Base-by-base conservation (phyloP, 768 basidiomycete species). In the Pulveroboletus sp. region DNA sequence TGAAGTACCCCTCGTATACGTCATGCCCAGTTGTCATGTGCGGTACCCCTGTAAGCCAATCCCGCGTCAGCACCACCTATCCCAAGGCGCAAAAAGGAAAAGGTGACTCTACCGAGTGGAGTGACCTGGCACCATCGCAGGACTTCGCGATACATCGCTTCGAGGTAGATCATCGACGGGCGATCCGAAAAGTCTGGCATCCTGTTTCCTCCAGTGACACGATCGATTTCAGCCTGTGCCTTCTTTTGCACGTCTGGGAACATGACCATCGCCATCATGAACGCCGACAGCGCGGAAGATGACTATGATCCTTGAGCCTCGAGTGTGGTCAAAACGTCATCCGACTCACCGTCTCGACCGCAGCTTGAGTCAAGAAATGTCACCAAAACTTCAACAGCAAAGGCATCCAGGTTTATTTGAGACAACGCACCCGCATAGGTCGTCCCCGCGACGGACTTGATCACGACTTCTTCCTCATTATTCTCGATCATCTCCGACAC, bases 361-460 rank as follows among this genome's bases (percentile, higher is more conserved):
- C 54, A 33, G 53, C 63, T 65, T 23, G 16, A 27, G 12, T 3
- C 17, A 11, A 13, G 20, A 31, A 39, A 13, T 27, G 25, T 27
- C 27, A 29, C 8, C 27, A 9, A 9, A 29, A 29, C 8, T 7
- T 29, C 27, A 29, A 29, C 27, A 9, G 8, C 27, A 29, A n/a
- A 29, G 27, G 27, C 27, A 29, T 29, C 27, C 2, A 2, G 27
- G 27, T 11, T n/a, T n/a, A 29, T 11, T 7, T 9, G 27, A 11
- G 11, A n/a, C n/a, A 25, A 17, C 53, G 42, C 40, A 69, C 70
- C 64, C 5, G 58, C 62, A 43, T 69, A 67, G 2, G 58, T 63
- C 1, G 62, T 64, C 1, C 64, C 67, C 5, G 63, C 65, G 21
- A 68, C 60, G n/a, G 55, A 60, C 47, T 63, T 62, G 43, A 67